phyloP scores from a whole-genome alignment of 371 early-diverging fungal genomes.

The Mortierella sp. region DNA sequence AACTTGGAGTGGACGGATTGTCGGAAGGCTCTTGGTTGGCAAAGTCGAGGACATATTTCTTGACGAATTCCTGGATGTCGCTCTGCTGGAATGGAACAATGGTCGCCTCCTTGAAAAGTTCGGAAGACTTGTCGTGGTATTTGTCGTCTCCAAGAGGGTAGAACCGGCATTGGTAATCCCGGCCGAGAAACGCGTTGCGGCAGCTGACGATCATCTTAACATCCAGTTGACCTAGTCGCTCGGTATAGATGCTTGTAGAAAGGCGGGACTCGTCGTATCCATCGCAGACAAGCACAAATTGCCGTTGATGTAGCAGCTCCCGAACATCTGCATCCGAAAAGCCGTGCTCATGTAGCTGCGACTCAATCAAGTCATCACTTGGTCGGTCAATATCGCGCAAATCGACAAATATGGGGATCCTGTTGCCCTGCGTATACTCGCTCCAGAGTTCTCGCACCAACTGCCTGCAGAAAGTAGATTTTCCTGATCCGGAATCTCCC shows the following conservation, averaged over 20 bases:
- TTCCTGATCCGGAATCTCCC: constrained; percentile 29
- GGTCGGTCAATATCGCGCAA: constrained; percentile 9
- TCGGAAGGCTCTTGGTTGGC: no score
- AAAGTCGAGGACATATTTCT: background rate
- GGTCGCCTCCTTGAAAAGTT: background rate
- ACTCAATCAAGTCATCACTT: constrained; percentile 12
- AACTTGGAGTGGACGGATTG: background rate
- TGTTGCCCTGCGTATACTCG: background rate
- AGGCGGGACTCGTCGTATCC: constrained; percentile 14
- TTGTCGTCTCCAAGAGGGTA: background rate
- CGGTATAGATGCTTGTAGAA: background rate
- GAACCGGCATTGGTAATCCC: background rate
- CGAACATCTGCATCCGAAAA: constrained; percentile 1
- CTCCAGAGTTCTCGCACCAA: constrained; percentile 8
- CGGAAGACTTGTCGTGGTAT: background rate
- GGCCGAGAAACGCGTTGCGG: background rate
- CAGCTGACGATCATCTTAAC: constrained; percentile 13
- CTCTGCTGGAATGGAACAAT: background rate
- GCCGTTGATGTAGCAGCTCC: background rate
- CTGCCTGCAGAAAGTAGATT: constrained; percentile 23
- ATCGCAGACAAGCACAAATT: constrained; percentile 8
- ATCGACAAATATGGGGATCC: constrained; percentile 20
- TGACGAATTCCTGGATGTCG: constrained; percentile 1
- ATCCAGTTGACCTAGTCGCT: background rate
- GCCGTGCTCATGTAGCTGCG: background rate